These are phyloP conservation scores for Leptodermis oblonga DNA, from an alignment of 257 asterid genomes.

Conservation along the genomic window DNA sequence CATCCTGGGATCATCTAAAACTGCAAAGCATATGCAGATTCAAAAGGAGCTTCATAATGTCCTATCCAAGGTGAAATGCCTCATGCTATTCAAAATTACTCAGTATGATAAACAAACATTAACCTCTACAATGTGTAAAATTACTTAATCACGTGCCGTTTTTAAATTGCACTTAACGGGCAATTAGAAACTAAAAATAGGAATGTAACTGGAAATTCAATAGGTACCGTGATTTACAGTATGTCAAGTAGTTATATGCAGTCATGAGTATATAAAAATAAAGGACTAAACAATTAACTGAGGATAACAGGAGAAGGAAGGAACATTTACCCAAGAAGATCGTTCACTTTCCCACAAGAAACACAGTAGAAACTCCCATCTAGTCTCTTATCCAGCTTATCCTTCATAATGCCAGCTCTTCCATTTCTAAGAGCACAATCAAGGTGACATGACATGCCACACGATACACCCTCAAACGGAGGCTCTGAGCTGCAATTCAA, in stretches of 20 bases:
- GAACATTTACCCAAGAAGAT: conserved; percentile 61
- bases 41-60: not conserved
- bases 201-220: not conserved
- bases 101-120: not conserved
- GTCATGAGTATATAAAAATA: not conserved
- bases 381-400: conserved; percentile 49
- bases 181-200: not conserved
- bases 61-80: not conserved
- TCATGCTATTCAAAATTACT: not conserved
- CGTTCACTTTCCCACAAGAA: conserved; percentile 83
- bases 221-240: not conserved
- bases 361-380: conserved; percentile 85
- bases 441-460: conserved; percentile 97
- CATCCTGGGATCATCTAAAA: conserved; percentile 1
- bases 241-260: not conserved
- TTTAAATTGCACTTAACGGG: not conserved
- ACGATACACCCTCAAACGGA: conserved; percentile 66
- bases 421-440: conserved; percentile 78
- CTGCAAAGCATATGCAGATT: too few species aligned
- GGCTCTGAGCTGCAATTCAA: conserved; percentile 78
- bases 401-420: conserved; percentile 59
- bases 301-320: conserved; percentile 12
- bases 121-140: not conserved
- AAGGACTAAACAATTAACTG: not conserved
- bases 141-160: not conserved